phyloP scores from a whole-genome alignment of 331 rosid genomes.

The Acacia concinna region DNA sequence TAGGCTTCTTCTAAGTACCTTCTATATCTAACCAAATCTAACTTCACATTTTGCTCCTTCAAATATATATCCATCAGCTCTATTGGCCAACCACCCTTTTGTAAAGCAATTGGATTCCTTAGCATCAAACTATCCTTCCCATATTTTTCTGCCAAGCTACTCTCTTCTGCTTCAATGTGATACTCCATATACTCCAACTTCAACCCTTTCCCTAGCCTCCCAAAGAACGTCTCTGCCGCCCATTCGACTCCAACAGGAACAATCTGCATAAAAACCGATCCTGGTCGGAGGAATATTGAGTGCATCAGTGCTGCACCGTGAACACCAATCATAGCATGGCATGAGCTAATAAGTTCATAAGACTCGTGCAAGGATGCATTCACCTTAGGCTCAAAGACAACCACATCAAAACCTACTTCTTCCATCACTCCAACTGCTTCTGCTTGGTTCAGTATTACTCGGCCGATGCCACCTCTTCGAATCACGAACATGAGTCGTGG shows the following conservation, averaged over 20 bases:
- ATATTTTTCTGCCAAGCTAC: constrained; percentile 39
- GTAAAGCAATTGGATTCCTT: constrained; percentile 24
- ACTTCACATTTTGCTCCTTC: constrained; percentile 42
- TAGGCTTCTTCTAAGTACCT: constrained; percentile 34
- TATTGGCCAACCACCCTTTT: constrained; percentile 19
- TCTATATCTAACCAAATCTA: constrained; percentile 41
- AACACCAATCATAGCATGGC: constrained; percentile 45
- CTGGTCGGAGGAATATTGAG: constrained; percentile 37
- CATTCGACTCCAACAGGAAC: constrained; percentile 42
- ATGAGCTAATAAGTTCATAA: constrained; percentile 35
- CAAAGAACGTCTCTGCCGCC: constrained; percentile 37
- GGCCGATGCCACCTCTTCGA: constrained; percentile 23
- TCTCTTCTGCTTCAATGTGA: constrained; percentile 41
- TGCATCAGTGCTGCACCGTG: constrained; percentile 47
- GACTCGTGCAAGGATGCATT: constrained; percentile 24
- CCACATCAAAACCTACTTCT: constrained; percentile 38
- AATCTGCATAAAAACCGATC: constrained; percentile 43
- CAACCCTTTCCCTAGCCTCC: constrained; percentile 29
- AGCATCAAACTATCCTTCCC: constrained; percentile 29
- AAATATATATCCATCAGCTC: constrained; percentile 36
- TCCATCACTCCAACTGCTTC: constrained; percentile 27
- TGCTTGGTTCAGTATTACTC: constrained; percentile 31
- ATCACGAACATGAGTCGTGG: constrained; percentile 30
- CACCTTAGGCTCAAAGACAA: constrained; percentile 31
- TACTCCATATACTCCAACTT: constrained; percentile 42